phyloP scores from a whole-genome alignment of 495 filamentous ascomycete species.

The Aspergillus campestris region DNA sequence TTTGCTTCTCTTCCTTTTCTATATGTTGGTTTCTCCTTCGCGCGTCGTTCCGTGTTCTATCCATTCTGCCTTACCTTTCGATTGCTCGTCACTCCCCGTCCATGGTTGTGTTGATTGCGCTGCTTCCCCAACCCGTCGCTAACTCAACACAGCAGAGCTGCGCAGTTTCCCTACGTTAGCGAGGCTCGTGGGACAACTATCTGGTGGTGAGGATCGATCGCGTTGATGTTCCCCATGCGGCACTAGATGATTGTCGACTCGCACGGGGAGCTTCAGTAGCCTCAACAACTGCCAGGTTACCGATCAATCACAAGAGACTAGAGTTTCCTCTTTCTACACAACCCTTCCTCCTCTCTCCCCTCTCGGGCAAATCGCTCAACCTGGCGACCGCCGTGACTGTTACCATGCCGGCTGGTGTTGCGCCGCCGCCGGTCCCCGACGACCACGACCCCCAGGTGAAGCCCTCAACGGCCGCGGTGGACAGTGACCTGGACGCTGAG shows the following conservation, averaged over 20 bases:
- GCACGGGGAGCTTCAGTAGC: slow-evolving; percentile 14
- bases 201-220: no score
- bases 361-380: slow-evolving; percentile 14
- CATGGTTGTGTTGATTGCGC: no score
- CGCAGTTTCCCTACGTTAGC: no score
- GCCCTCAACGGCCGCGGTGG: slow-evolving; percentile 27
- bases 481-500: slow-evolving; percentile 47
- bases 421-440: slow-evolving; percentile 30
- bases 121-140: no score
- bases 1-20: no score
- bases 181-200: no score
- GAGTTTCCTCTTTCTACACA: not conserved
- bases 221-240: slow-evolving; percentile 13
- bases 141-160: no score
- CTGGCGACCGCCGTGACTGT: slow-evolving; percentile 40
- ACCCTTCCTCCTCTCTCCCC: slow-evolving; percentile 1
- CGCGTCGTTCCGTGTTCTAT: no score
- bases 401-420: slow-evolving; percentile 41
- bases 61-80: no score
- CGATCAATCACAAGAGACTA: not conserved
- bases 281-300: slow-evolving; percentile 11
- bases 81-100: no score
- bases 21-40: no score
- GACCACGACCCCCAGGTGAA: slow-evolving; percentile 31
- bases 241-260: slow-evolving; percentile 19